phyloP scores from a whole-genome alignment of 345 rosid species.

The Jatropha curcas region DNA sequence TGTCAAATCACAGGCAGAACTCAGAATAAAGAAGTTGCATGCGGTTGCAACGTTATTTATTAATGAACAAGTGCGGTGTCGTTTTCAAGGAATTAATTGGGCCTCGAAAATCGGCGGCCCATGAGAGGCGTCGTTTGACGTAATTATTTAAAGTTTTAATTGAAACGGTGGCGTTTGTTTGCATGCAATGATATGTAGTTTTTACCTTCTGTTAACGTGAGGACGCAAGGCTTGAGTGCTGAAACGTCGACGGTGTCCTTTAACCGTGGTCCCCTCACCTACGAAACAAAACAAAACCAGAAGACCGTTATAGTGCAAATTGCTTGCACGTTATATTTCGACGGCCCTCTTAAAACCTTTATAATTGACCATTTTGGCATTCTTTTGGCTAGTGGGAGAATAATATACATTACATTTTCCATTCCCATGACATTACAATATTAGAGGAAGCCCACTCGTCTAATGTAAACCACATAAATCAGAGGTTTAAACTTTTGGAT shows the following conservation, averaged over 20 bases:
- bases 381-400: neutral
- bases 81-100: neutral
- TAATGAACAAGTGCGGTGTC: neutral
- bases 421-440: neutral
- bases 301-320: too few species aligned
- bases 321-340: too few species aligned
- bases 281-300: neutral
- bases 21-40: too few species aligned
- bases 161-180: conserved; percentile 20
- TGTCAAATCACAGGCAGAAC: neutral
- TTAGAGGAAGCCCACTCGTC: neutral
- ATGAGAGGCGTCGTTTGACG: too few species aligned
- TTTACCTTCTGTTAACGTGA: conserved; percentile 66
- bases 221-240: conserved; percentile 81
- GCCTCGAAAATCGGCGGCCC: too few species aligned
- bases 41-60: neutral
- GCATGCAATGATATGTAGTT: neutral
- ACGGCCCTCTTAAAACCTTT: neutral
- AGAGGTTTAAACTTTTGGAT: too few species aligned
- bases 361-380: conserved; percentile 3
- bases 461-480: too few species aligned
- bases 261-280: conserved; percentile 74
- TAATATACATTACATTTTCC: neutral
- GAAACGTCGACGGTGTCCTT: conserved; percentile 75
- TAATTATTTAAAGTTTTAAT: neutral